These are phyloP conservation scores for Fusarium tjaetaba DNA, from an alignment of 2,329 filamentous ascomycete species.

Conservation along the genomic window DNA sequence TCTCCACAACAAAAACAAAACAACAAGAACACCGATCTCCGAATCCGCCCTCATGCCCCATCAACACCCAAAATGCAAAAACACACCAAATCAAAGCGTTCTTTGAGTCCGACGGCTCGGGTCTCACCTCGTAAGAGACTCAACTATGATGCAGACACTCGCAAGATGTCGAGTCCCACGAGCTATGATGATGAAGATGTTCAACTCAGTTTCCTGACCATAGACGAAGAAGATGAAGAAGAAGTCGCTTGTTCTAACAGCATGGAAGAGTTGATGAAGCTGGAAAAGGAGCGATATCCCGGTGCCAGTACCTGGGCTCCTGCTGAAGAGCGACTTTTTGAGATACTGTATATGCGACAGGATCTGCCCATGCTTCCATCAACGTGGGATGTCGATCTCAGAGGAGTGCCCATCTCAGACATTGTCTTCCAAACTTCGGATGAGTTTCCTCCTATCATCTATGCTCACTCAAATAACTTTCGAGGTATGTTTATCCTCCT, in stretches of 20 bases:
- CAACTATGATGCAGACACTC: slow-evolving; percentile 2
- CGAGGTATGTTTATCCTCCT: slow-evolving; percentile 43
- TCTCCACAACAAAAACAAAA: not conserved
- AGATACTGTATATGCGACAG: slow-evolving; percentile 54
- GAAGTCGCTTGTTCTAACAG: slow-evolving; percentile 3
- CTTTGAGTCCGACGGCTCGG: slow-evolving; percentile 12
- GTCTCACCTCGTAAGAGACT: not conserved
- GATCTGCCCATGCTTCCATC: slow-evolving; percentile 53
- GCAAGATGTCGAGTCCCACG: slow-evolving; percentile 16
- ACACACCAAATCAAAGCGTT: not conserved
- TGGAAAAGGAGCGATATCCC: slow-evolving; percentile 54
- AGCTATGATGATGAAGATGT: not conserved
- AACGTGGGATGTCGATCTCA: slow-evolving; percentile 55
- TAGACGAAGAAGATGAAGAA: slow-evolving; percentile 20
- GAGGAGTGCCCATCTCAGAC: slow-evolving; percentile 52
- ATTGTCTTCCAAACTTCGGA: slow-evolving; percentile 48
- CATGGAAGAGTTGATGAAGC: slow-evolving; percentile 52
- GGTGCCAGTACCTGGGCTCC: slow-evolving; percentile 61
- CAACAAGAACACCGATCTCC: not conserved
- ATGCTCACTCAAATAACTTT: slow-evolving; percentile 51
- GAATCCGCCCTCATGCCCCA: not conserved
- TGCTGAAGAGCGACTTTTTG: slow-evolving; percentile 58
- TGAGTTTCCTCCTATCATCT: slow-evolving; percentile 50
- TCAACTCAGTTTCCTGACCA: slow-evolving; percentile 2
- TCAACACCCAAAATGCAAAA: slow-evolving; percentile 11